These are phyloP conservation scores for Aureobasidium sp. DNA, from an alignment of 2,329 filamentous ascomycete species.

Conservation along the genomic window DNA sequence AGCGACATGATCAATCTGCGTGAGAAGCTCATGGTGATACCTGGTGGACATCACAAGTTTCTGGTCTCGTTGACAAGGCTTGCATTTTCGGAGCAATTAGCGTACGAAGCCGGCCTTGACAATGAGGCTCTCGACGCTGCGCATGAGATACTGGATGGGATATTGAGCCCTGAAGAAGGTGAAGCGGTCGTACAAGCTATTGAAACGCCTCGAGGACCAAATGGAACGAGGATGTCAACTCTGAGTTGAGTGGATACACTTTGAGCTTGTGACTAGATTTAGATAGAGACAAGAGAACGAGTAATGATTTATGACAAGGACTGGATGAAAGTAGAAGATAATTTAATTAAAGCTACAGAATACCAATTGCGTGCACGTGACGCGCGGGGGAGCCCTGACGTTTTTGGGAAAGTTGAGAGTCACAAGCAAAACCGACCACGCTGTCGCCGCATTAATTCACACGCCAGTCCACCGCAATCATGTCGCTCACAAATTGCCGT, in stretches of 20 bases:
- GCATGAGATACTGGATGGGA: constrained; percentile 71
- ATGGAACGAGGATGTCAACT: background rate
- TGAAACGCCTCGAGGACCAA: constrained; percentile 28
- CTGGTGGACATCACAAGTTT: constrained; percentile 74
- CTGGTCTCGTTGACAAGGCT: constrained; percentile 72
- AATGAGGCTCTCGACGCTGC: constrained; percentile 74
- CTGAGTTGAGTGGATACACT: background rate
- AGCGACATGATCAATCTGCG: constrained; percentile 58
- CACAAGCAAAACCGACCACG: constrained; percentile 7
- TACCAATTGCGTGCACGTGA: too few species aligned
- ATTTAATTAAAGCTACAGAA: too few species aligned
- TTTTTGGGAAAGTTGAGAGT: constrained; percentile 7
- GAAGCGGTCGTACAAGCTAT: constrained; percentile 50
- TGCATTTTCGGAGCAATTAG: constrained; percentile 74
- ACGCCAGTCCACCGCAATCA: constrained; percentile 14
- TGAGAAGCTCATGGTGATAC: constrained; percentile 61
- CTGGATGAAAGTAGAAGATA: too few species aligned
- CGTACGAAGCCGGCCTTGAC: constrained; percentile 70
- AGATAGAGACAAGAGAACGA: background rate
- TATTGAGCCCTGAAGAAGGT: constrained; percentile 72
- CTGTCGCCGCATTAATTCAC: background rate
- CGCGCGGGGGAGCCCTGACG: constrained; percentile 12
- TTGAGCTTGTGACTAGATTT: background rate
- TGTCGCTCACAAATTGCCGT: constrained; percentile 73
- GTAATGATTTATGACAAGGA: background rate